Evolutionary conservation across 2,329 filamentous ascomycete genomes (phyloP).

Genomic region (Parastagonospora avenae): DNA sequence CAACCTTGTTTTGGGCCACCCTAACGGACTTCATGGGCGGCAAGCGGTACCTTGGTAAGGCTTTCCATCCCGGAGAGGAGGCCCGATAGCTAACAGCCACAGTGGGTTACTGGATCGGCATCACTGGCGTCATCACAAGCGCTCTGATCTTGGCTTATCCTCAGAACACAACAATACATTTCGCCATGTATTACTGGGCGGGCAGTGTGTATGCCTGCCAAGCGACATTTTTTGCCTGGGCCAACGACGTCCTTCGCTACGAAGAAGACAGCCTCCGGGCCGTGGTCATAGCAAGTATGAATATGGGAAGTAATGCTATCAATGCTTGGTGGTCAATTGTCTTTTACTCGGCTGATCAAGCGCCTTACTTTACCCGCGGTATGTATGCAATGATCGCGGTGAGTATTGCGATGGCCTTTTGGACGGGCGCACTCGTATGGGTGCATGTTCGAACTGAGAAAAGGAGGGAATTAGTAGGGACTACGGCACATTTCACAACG

Average conservation of each 20-base stretch:
- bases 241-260: constrained; percentile 70
- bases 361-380: constrained; percentile 70
- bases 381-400: constrained; percentile 76
- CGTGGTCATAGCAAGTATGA: constrained; percentile 75
- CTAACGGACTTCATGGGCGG: constrained; percentile 69
- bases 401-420: constrained; percentile 63
- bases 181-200: constrained; percentile 72
- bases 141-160: constrained; percentile 64
- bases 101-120: constrained; percentile 62
- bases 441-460: constrained; percentile 50
- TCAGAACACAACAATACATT: constrained; percentile 59
- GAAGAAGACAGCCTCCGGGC: constrained; percentile 67
- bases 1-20: constrained; percentile 71
- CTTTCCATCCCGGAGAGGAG: not conserved
- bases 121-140: constrained; percentile 67
- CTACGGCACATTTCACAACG: constrained; percentile 1
- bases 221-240: constrained; percentile 77
- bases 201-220: constrained; percentile 74
- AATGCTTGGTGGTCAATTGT: constrained; percentile 77
- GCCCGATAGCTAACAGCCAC: constrained; percentile 4
- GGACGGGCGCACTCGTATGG: constrained; percentile 62
- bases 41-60: constrained; percentile 62
- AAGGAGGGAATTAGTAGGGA: constrained; percentile 24
- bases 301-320: constrained; percentile 61
- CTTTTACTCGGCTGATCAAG: constrained; percentile 70